These are phyloP conservation scores for Roridomyces roridus DNA, from an alignment of 768 basidiomycete genomes.

Conservation along the genomic window DNA sequence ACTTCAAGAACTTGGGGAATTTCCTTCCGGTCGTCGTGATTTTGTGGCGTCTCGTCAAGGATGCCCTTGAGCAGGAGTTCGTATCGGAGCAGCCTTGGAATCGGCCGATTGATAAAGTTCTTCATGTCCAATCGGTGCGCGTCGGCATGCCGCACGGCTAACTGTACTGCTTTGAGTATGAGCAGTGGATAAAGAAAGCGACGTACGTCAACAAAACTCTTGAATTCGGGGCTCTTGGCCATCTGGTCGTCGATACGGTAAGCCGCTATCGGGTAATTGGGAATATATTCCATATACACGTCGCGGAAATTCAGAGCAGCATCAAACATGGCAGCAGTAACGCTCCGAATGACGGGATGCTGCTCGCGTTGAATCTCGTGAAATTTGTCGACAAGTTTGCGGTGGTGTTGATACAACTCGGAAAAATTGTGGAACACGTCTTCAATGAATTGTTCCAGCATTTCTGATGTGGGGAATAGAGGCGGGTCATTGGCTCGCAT, in stretches of 20 bases:
- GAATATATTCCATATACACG: constrained; percentile 91
- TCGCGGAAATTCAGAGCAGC: constrained; percentile 93
- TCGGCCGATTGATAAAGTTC: constrained; percentile 90
- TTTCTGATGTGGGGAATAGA: constrained; percentile 69
- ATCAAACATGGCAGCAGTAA: constrained; percentile 86
- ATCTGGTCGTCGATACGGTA: constrained; percentile 89
- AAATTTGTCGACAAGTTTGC: constrained; percentile 77
- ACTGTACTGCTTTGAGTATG: constrained; percentile 30
- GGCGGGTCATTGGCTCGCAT: constrained; percentile 78
- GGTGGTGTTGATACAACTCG: constrained; percentile 78
- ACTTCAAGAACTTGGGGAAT: constrained; percentile 89
- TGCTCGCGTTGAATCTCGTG: constrained; percentile 90
- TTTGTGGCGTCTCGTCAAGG: constrained; percentile 72
- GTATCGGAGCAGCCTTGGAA: constrained; percentile 89
- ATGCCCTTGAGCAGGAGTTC: constrained; percentile 86
- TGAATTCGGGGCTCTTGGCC: constrained; percentile 81
- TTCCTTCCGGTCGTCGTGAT: constrained; percentile 80
- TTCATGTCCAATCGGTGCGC: constrained; percentile 90
- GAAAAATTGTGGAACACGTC: constrained; percentile 91
- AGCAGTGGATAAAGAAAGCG: constrained; percentile 25
- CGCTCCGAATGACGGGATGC: constrained; percentile 75
- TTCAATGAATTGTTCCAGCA: constrained; percentile 75
- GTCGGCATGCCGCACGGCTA: constrained; percentile 68
- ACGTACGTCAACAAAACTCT: constrained; percentile 79
- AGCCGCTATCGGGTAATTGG: constrained; percentile 90